These are phyloP conservation scores for Aleurites moluccanus DNA, from an alignment of 441 rosid genomes.

Conservation along the genomic window DNA sequence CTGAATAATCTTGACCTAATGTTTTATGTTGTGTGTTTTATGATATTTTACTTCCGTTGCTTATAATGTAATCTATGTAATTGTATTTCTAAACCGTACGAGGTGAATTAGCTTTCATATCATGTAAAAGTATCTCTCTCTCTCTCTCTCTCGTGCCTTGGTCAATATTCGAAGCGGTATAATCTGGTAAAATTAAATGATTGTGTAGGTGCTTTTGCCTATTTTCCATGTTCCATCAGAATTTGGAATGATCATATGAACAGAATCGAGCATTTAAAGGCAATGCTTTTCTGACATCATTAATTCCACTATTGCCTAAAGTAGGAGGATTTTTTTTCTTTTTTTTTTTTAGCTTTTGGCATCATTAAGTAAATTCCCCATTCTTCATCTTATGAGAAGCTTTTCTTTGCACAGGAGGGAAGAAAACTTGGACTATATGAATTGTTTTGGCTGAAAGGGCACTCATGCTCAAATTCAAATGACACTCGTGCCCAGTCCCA, in stretches of 20 bases:
- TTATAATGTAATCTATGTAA: slow-evolving; percentile 27
- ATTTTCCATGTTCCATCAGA: too few species aligned
- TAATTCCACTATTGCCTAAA: too few species aligned
- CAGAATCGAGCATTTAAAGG: too few species aligned
- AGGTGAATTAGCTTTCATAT: slow-evolving; percentile 22
- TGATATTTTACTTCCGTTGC: slow-evolving; percentile 18
- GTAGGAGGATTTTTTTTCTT: too few species aligned
- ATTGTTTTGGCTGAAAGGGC: slow-evolving; percentile 15
- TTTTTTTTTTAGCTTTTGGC: too few species aligned
- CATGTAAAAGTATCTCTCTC: background rate
- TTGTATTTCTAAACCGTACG: slow-evolving; percentile 16
- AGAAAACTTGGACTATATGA: background rate
- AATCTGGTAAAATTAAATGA: too few species aligned
- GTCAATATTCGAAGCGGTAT: background rate
- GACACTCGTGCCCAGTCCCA: slow-evolving; percentile 7
- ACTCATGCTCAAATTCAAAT: slow-evolving; percentile 14
- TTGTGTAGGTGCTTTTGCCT: background rate
- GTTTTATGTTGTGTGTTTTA: slow-evolving; percentile 26
- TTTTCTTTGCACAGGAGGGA: too few species aligned
- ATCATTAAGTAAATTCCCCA: too few species aligned
- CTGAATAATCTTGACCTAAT: slow-evolving; percentile 34
- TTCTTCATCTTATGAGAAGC: too few species aligned
- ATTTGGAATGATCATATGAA: too few species aligned
- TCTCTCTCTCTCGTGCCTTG: background rate
- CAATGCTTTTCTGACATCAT: too few species aligned